Percentiles rank a stretch among this genome's conserved stretches.
Evolutionary conservation across 2,329 filamentous ascomycete species (phyloP).

Genomic region (Neurospora sp.): DNA sequence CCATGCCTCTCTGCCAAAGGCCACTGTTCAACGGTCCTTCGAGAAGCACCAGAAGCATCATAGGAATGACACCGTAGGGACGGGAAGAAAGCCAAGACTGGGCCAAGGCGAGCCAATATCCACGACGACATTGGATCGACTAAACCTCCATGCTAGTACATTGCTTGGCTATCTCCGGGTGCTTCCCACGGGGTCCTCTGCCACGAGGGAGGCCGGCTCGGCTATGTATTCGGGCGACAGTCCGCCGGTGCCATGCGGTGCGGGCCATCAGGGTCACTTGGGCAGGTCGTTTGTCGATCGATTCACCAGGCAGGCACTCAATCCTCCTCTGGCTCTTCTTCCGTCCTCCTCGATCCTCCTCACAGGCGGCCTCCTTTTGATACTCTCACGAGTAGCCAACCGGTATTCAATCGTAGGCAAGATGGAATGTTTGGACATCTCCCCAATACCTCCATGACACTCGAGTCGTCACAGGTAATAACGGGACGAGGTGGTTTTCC

Average conservation of each 20-base stretch:
- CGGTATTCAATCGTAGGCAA: not conserved
- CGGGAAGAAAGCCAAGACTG: not conserved
- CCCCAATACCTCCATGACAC: not conserved
- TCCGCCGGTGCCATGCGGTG: not conserved
- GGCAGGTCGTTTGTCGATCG: not conserved
- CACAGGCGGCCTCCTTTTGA: not conserved
- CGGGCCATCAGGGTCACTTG: not conserved
- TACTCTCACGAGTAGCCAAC: not conserved
- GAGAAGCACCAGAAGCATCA: not conserved
- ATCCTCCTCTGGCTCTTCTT: not conserved
- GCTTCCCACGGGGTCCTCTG: not conserved
- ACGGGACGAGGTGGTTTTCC: not conserved
- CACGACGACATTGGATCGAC: not conserved
- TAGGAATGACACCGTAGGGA: not conserved
- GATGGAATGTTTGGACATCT: not conserved
- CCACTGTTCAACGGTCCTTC: not conserved
- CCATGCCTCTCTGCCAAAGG: not conserved
- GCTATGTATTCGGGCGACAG: not conserved
- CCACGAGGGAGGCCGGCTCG: not conserved
- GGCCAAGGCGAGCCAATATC: not conserved
- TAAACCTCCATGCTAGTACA: not conserved
- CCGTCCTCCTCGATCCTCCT: not conserved
- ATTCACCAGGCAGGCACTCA: not conserved
- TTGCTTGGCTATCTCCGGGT: not conserved
- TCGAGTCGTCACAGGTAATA: not conserved